Percentiles rank a stretch among this genome's conserved stretches.
Conservation (phyloP, 495 filamentous ascomycete genomes). For the Ascobolus immersus region DNA sequence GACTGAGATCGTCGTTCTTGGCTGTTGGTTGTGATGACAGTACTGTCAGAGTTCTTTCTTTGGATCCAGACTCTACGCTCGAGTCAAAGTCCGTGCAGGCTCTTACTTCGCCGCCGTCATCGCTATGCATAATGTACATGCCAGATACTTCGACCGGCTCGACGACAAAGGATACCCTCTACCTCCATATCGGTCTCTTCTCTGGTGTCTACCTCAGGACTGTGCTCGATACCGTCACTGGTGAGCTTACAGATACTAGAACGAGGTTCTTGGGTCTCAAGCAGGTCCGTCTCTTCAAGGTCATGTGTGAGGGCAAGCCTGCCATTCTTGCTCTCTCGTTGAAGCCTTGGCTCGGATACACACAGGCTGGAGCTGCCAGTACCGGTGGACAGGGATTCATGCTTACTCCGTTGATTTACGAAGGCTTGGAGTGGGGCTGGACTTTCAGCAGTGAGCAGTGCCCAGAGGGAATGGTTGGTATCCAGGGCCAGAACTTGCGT, state of each 20-base stretch:
- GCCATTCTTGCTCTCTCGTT: slow-evolving; percentile 80
- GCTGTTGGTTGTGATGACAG: slow-evolving; percentile 94
- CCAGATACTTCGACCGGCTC: slow-evolving; percentile 41
- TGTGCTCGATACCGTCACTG: slow-evolving; percentile 77
- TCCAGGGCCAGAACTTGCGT: slow-evolving; percentile 65
- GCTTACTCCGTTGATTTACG: slow-evolving; percentile 73
- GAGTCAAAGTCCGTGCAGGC: slow-evolving; percentile 87
- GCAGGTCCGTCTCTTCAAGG: slow-evolving; percentile 62
- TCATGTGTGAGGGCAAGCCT: slow-evolving; percentile 55
- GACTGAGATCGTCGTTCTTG: slow-evolving; percentile 60
- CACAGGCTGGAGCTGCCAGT: slow-evolving; percentile 34
- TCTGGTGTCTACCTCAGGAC: slow-evolving; percentile 89
- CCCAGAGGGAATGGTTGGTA: slow-evolving; percentile 81
- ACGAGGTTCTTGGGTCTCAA: slow-evolving; percentile 83
- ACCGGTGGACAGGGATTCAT: slow-evolving; percentile 31
- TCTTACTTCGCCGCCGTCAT: slow-evolving; percentile 65
- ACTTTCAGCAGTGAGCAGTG: slow-evolving; percentile 89
- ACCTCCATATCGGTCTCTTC: slow-evolving; percentile 82
- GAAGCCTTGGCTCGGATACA: slow-evolving; percentile 79
- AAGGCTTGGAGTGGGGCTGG: slow-evolving; percentile 76
- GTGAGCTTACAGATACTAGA: slow-evolving; percentile 77
- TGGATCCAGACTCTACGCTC: slow-evolving; percentile 71
- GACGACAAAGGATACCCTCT: slow-evolving; percentile 42
- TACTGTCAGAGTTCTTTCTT: slow-evolving; percentile 70
- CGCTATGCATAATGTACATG: slow-evolving; percentile 84